These are phyloP conservation scores for Fistulina hepatica DNA, from an alignment of 1,284 basidiomycete species.

Conservation along the genomic window DNA sequence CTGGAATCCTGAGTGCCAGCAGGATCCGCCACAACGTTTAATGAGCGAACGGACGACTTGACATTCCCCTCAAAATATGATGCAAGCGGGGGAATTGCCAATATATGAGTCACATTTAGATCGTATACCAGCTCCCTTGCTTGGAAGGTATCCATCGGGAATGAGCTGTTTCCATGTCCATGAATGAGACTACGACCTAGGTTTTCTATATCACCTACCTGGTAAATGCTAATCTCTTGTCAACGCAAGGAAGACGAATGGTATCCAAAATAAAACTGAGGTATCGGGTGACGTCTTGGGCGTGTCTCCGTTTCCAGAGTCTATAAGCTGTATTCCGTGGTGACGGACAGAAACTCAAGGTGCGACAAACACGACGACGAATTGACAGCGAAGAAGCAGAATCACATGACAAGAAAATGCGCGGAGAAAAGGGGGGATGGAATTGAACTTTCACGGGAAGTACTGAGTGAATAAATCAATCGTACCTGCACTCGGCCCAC, in stretches of 20 bases:
- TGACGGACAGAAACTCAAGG: no score
- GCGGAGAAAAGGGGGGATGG: no score
- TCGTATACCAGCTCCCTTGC: slow-evolving; percentile 40
- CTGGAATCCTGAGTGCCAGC: no score
- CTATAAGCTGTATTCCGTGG: slow-evolving; percentile 34
- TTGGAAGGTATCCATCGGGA: slow-evolving; percentile 38
- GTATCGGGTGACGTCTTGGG: slow-evolving; percentile 39
- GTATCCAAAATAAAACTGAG: slow-evolving; percentile 41
- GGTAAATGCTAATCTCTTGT: slow-evolving; percentile 37
- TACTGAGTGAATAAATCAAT: no score
- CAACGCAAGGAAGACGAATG: slow-evolving; percentile 32
- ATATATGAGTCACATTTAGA: slow-evolving; percentile 37
- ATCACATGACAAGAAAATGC: no score
- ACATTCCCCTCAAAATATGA: no score
- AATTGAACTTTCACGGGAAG: no score
- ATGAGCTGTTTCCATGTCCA: slow-evolving; percentile 29
- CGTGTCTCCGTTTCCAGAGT: slow-evolving; percentile 43
- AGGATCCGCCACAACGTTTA: no score
- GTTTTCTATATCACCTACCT: slow-evolving; percentile 29
- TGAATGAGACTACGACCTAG: slow-evolving; percentile 3
- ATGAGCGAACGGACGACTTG: no score
- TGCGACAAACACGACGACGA: no score
- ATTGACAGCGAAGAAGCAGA: no score
- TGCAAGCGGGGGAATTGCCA: no score
- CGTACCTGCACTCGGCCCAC: slow-evolving; percentile 40